Evolutionary conservation across 1,284 basidiomycete species (phyloP), one percentile per base, ranked within the genome.

Genomic region (Pseudomicrostroma phylloplanum): DNA sequence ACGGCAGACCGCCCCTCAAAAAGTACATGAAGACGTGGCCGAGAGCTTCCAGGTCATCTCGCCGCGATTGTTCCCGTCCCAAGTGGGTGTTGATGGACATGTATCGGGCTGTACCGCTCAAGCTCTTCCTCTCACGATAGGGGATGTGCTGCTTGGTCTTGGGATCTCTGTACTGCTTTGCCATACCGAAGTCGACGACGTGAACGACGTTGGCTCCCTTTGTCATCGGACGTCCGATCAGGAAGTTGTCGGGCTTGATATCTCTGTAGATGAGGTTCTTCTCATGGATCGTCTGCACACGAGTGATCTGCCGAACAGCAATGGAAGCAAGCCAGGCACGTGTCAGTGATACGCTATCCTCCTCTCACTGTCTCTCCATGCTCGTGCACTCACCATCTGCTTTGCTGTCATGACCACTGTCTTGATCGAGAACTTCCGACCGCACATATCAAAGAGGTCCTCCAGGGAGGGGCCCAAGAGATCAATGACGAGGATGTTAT

Each of bases 21-120:
- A 96, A 96, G 83, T 96, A 96, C 89, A 96, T 92, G 82, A 96
- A 96, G 68, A 96, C 92, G 81, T 96, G 92, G 6, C 92, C 92
- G 6, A 96, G 85, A 1, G 92, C 89, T 82, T 96, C 92, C 57
- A 96, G 83, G 80, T 96, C 92, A 80, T 96, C 92, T 78, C 92
- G 84, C 62, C 92, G 86, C 40, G 91, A 93, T 84, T 96, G 92
- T 81, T 96, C 92, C 89, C 55, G 49, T 62, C 92, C 92, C 62
- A 96, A 80, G 83, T 96, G 92, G 56, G 92, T 96, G 81, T 96
- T 96, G 82, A 96, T 96, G 77, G 88, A 89, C 91, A 96, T 96
- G 84, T 96, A 96, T 55, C 92, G 87, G 41, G 92, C 92, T 2
- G 92, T 96, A 39, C 84, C 85, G 64, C 88, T 90, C 69, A 96